Base-by-base conservation (phyloP, 2,329 filamentous ascomycete species). In the Hawksworthiomyces lignivorus region DNA sequence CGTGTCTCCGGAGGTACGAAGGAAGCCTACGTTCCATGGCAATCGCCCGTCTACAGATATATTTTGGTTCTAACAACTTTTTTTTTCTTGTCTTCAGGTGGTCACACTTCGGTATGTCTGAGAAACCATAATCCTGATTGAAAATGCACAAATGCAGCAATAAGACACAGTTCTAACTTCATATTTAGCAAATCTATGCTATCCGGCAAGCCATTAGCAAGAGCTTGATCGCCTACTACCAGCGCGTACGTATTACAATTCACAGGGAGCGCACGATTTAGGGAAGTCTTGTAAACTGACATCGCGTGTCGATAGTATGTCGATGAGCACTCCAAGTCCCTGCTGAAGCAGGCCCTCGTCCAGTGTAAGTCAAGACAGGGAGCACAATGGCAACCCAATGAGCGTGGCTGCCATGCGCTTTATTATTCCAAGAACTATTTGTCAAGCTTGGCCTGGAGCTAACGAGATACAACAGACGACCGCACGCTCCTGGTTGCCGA, bases 261-360 rank as follows among this genome's bases (percentile, higher is more conserved):
- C n/a, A n/a, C n/a, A n/a, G n/a, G n/a, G n/a, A n/a, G n/a, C n/a
- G n/a, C n/a, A n/a, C n/a, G n/a, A n/a, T n/a, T n/a, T n/a, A n/a
- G n/a, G n/a, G n/a, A n/a, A n/a, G n/a, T n/a, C n/a, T n/a, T n/a
- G n/a, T n/a, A 71, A 96, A 96, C 84, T 97, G 96, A 85, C 90
- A 96, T 3, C n/a, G n/a, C 17, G n/a, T 18, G 10, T 10, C 6
- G 12, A 77, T 96, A 98, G 81, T 98, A 83, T 76, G 87, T 97
- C 72, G 92, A 98, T 67, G 92, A 98, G 85, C 89, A 97, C 85
- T 87, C 85, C 77, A 98, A 98, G 86, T 96, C 97, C 82, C 79
- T 88, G 73, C 81, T 98, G 65, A 98, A 97, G 87, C 84, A 90
- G 74, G 86, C 87, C 57, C 82, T 98, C 59, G 86, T 90, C 63